phyloP scores from a whole-genome alignment of 2,329 filamentous ascomycete species.

The Aspergillus neotritici region DNA sequence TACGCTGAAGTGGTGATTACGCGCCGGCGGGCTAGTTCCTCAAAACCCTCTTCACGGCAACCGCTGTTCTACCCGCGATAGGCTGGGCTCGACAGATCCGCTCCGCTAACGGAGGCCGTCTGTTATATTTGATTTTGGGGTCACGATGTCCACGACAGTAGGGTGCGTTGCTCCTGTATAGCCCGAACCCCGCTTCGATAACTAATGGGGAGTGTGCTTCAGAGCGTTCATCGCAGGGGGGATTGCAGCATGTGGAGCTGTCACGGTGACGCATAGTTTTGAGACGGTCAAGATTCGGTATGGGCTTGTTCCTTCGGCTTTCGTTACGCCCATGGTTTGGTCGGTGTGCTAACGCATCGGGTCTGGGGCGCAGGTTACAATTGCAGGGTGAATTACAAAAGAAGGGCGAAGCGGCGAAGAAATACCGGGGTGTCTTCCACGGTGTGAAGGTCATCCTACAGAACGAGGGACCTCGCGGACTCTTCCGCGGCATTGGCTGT shows the following conservation, averaged over 20 bases:
- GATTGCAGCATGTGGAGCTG: constrained; percentile 92
- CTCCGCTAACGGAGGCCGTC: constrained; percentile 14
- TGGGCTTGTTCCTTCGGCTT: constrained; percentile 17
- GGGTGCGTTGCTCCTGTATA: constrained; percentile 33
- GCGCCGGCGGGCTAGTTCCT: too few relatives aligned
- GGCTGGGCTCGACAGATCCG: background rate
- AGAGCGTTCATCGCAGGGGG: constrained; percentile 92
- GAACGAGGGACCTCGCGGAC: constrained; percentile 79
- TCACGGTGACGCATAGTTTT: constrained; percentile 95
- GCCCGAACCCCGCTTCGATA: background rate
- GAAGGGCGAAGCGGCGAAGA: constrained; percentile 74
- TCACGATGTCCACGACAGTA: constrained; percentile 50
- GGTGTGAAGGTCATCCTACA: constrained; percentile 82
- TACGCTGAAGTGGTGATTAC: too few relatives aligned
- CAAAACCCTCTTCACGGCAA: too few relatives aligned
- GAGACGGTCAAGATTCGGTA: constrained; percentile 98
- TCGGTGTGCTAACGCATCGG: constrained; percentile 1
- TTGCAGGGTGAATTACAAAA: constrained; percentile 90
- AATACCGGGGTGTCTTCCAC: constrained; percentile 88
- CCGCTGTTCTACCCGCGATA: too few relatives aligned
- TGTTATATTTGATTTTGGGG: background rate
- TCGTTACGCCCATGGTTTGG: background rate
- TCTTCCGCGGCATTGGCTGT: constrained; percentile 83
- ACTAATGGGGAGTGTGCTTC: constrained; percentile 11
- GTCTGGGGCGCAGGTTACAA: constrained; percentile 63